Conservation (phyloP, 257 asterid species). For the Solanum peruvianum region DNA sequence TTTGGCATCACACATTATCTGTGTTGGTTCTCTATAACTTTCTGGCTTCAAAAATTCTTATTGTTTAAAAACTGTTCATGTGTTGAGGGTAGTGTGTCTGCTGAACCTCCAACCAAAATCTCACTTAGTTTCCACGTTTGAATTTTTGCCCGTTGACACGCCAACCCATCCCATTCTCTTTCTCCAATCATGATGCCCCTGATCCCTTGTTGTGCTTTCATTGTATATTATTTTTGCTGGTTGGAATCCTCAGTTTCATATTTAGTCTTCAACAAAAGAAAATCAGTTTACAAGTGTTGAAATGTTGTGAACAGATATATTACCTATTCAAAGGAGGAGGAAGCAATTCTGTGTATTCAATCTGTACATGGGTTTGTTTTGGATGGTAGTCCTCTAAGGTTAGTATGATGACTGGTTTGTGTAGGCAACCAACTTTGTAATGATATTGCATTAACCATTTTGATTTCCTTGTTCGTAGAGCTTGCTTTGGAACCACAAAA, state of each 20-base stretch:
- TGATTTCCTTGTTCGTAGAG: constrained; percentile 42
- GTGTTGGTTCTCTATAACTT: not conserved
- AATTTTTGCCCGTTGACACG: not conserved
- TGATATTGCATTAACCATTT: not conserved
- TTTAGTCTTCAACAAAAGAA: not conserved
- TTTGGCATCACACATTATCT: not conserved
- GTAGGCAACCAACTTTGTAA: not conserved
- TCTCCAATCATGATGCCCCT: not conserved
- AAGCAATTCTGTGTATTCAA: constrained; percentile 88
- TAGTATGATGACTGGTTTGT: constrained; percentile 6
- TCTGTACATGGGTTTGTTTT: constrained; percentile 80
- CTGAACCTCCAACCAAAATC: not conserved
- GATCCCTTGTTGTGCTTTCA: not conserved
- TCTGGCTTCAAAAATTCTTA: not conserved
- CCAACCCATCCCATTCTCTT: constrained; percentile 7
- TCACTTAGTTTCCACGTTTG: not conserved
- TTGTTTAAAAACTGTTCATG: not conserved
- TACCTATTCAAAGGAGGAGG: constrained; percentile 85
- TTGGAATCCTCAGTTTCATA: not conserved
- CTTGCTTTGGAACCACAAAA: constrained; percentile 86
- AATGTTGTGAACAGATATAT: constrained; percentile 44
- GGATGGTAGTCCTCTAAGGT: constrained; percentile 75
- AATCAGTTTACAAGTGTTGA: not conserved
- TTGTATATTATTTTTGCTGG: not conserved
- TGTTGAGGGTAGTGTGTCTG: not conserved